Evolutionary conservation across 163 green algal genomes (phyloP).

Genomic region (Volvox carteri): DNA sequence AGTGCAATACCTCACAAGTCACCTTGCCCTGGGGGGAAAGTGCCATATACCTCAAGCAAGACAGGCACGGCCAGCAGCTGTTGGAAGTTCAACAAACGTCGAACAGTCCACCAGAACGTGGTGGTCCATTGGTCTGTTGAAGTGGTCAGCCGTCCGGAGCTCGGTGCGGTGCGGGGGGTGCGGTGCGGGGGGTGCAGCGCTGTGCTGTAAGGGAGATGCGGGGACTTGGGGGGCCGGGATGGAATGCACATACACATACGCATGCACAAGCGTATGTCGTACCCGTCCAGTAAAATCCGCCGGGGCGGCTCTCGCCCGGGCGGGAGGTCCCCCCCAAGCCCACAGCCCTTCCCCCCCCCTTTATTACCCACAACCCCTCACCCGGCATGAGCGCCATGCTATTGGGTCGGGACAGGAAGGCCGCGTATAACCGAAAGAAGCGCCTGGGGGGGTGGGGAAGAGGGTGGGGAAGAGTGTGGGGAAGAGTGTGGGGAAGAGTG

Average conservation of each 20-base stretch:
- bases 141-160: background rate
- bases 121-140: background rate
- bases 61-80: background rate
- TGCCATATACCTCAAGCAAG: background rate
- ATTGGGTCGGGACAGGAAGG: slow-evolving; percentile 38
- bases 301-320: no score
- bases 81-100: background rate
- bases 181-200: no score
- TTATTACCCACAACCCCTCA: background rate
- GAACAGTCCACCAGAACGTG: background rate
- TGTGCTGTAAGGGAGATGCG: no score
- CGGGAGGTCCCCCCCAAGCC: background rate
- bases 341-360: background rate
- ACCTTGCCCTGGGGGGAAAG: no score
- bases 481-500: no score
- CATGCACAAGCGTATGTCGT: no score
- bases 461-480: no score
- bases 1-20: no score
- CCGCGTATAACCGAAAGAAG: slow-evolving; percentile 16
- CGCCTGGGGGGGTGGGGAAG: background rate
- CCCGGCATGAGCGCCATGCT: slow-evolving; percentile 47
- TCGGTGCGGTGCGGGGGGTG: no score
- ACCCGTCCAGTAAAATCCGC: background rate
- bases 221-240: no score
- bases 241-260: no score